These are phyloP conservation scores for Fusarium udum DNA, from an alignment of 2,329 filamentous ascomycete genomes.

Conservation along the genomic window DNA sequence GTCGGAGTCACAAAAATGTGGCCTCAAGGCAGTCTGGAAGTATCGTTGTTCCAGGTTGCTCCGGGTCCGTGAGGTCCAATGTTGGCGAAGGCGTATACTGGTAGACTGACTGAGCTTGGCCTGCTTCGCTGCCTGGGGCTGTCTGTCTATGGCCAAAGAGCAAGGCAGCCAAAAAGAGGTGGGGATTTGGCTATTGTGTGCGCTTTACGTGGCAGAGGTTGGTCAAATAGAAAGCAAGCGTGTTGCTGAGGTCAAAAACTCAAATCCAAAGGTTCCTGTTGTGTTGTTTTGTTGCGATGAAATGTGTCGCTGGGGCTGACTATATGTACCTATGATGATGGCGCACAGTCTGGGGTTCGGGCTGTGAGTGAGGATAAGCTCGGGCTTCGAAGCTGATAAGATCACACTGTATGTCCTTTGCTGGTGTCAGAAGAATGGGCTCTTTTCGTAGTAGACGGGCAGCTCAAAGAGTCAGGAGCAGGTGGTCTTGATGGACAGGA, in stretches of 20 bases:
- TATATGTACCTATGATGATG: slow-evolving; percentile 21
- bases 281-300: not conserved
- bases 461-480: not conserved
- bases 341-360: slow-evolving; percentile 21
- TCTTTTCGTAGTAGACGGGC: not conserved
- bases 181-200: slow-evolving; percentile 11
- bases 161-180: slow-evolving; percentile 16
- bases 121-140: slow-evolving; percentile 25
- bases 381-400: slow-evolving; percentile 17
- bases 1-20: slow-evolving; percentile 7
- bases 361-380: slow-evolving; percentile 23
- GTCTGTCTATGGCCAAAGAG: slow-evolving; percentile 8
- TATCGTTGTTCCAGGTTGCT: slow-evolving; percentile 27
- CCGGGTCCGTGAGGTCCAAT: slow-evolving; percentile 19
- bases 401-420: not conserved
- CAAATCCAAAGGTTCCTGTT: slow-evolving; percentile 20
- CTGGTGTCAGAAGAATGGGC: not conserved
- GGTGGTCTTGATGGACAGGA: not conserved
- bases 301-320: slow-evolving; percentile 5
- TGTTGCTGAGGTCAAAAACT: slow-evolving; percentile 15
- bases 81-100: slow-evolving; percentile 21
- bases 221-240: slow-evolving; percentile 7
- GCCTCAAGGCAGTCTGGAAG: slow-evolving; percentile 27
- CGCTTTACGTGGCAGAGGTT: slow-evolving; percentile 5
- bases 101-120: slow-evolving; percentile 21